A percentile compares a stretch with the other conserved stretches of the same genome.
These are phyloP conservation scores for Cymbidium sinense DNA, from an alignment of 106 monocot genomes.

Conservation along the genomic window DNA sequence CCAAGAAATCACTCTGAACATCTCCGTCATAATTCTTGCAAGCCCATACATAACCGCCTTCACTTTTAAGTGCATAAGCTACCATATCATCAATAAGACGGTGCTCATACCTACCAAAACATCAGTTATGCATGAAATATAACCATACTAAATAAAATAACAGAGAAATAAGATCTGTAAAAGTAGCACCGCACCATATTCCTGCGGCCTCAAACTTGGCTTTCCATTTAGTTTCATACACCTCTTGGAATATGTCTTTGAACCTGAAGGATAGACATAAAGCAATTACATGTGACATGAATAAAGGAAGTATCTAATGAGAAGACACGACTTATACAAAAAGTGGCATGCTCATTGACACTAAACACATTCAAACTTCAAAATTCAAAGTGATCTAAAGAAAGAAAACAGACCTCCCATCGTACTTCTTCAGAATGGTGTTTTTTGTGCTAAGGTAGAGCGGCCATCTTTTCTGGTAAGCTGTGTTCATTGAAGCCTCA, in stretches of 20 bases:
- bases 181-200: slow-evolving; percentile 57
- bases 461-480: slow-evolving; percentile 90
- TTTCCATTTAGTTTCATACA: slow-evolving; percentile 80
- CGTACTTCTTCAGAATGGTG: slow-evolving; percentile 95
- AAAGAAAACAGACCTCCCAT: slow-evolving; percentile 64
- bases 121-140: slow-evolving; percentile 11
- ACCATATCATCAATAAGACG: slow-evolving; percentile 99
- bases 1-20: slow-evolving; percentile 97
- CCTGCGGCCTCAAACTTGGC: slow-evolving; percentile 78
- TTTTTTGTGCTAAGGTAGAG: slow-evolving; percentile 98
- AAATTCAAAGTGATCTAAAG: not conserved
- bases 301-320: not conserved
- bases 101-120: slow-evolving; percentile 81
- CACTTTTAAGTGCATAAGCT: slow-evolving; percentile 88
- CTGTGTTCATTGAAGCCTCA: slow-evolving; percentile 90
- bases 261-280: slow-evolving; percentile 45
- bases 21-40: slow-evolving; percentile 99
- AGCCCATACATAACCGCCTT: slow-evolving; percentile 96
- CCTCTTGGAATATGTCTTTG: slow-evolving; percentile 96
- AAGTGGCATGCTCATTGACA: not conserved
- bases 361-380: not conserved
- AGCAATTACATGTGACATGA: not conserved
- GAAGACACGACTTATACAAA: not conserved
- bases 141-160: not conserved
- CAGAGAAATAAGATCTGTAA: not conserved